phyloP scores from a whole-genome alignment of 2,329 filamentous ascomycete species.

The Diaporthe vaccinii region DNA sequence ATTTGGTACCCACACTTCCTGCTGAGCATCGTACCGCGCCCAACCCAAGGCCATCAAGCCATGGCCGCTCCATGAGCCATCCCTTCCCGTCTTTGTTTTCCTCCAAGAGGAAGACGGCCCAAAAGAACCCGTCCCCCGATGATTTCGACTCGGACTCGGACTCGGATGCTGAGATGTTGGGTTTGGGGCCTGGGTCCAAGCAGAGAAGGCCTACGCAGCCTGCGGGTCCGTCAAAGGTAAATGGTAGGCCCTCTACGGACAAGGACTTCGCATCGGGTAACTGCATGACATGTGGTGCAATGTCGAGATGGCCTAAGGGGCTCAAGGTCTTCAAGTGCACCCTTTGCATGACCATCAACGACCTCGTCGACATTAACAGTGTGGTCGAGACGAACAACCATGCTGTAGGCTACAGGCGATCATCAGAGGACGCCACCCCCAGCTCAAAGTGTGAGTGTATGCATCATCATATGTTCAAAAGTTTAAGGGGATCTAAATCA shows the following conservation, averaged over 20 bases:
- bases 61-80: conserved; percentile 82
- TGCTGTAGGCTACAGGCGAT: conserved; percentile 11
- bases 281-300: conserved; percentile 89
- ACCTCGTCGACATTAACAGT: conserved; percentile 62
- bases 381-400: conserved; percentile 33
- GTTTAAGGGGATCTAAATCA: conserved; percentile 19
- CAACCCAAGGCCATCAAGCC: conserved; percentile 49
- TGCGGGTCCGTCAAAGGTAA: conserved; percentile 22
- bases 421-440: conserved; percentile 43
- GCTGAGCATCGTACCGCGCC: conserved; percentile 39
- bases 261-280: conserved; percentile 77
- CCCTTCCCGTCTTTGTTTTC: conserved; percentile 82
- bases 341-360: conserved; percentile 87
- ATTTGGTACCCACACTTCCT: conserved; percentile 57
- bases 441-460: conserved; percentile 36
- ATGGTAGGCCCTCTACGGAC: conserved; percentile 48
- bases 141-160: conserved; percentile 57
- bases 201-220: conserved; percentile 47
- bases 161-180: conserved; percentile 51
- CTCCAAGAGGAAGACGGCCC: conserved; percentile 66
- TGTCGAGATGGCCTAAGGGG: conserved; percentile 82
- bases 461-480: neutral
- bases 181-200: conserved; percentile 48
- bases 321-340: conserved; percentile 84
- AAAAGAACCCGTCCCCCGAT: conserved; percentile 53